phyloP scores from a whole-genome alignment of 225 moss, liverwort and hornwort genomes.

The Ulota crispa region DNA sequence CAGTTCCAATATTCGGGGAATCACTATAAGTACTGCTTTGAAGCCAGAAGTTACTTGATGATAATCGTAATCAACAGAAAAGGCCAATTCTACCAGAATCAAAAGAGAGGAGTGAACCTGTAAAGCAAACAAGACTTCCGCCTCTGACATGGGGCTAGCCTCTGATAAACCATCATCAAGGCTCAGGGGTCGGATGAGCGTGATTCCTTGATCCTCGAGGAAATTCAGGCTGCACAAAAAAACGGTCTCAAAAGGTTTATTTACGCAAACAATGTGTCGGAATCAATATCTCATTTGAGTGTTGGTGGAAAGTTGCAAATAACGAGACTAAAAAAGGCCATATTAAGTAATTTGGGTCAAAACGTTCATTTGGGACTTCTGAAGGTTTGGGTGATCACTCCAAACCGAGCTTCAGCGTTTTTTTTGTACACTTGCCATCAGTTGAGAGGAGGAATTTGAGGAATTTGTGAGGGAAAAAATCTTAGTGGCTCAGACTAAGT shows the following conservation, averaged over 20 bases:
- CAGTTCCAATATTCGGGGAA: neutral
- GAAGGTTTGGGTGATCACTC: no score
- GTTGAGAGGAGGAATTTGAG: no score
- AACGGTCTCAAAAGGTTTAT: neutral
- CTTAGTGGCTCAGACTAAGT: no score
- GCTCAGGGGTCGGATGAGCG: constrained; percentile 64
- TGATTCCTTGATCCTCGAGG: constrained; percentile 86
- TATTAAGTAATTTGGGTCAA: no score
- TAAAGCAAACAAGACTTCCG: constrained; percentile 82
- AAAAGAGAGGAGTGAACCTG: constrained; percentile 48
- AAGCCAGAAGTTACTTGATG: neutral
- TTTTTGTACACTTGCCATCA: no score
- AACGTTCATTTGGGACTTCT: no score
- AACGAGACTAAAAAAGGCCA: no score
- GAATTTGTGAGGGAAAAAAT: no score
- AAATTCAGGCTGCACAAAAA: constrained; percentile 72
- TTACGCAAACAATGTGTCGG: neutral
- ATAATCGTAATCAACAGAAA: neutral
- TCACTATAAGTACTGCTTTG: neutral
- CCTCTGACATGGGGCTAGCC: constrained; percentile 81
- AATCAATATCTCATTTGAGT: neutral
- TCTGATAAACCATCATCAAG: constrained; percentile 62
- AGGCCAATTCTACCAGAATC: constrained; percentile 2
- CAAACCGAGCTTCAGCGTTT: no score
- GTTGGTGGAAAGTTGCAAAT: constrained; percentile 1